Conservation (phyloP, 2,329 filamentous ascomycete species). For the Neobulgaria alba region DNA sequence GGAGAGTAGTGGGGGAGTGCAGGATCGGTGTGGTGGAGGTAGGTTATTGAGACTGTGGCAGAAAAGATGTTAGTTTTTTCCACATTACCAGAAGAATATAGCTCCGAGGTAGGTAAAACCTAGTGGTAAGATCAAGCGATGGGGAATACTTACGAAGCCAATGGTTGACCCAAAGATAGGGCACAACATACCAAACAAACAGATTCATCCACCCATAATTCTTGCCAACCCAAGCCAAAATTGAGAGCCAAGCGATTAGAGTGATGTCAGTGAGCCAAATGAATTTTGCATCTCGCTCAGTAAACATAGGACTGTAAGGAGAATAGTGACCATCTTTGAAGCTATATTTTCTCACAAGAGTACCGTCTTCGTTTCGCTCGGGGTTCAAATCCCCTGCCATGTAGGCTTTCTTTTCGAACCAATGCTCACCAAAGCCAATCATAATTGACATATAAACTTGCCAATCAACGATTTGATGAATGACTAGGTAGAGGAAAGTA, state of each 20-base stretch:
- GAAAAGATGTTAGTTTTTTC: conserved; percentile 17
- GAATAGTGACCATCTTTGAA: conserved; percentile 91
- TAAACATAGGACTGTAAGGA: conserved; percentile 58
- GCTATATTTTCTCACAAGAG: conserved; percentile 66
- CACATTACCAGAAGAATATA: background rate
- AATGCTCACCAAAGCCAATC: conserved; percentile 12
- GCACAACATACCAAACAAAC: conserved; percentile 48
- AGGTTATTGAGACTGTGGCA: conserved; percentile 60
- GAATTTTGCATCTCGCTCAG: conserved; percentile 42
- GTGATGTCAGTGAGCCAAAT: conserved; percentile 52
- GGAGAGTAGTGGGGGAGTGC: conserved; percentile 49
- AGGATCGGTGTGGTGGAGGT: conserved; percentile 59
- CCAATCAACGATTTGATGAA: conserved; percentile 56
- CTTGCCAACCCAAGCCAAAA: too few species aligned
- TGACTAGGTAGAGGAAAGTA: conserved; percentile 42
- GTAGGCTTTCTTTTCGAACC: conserved; percentile 7
- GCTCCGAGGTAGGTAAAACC: background rate
- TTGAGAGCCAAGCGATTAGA: conserved; percentile 45
- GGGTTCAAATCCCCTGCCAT: conserved; percentile 39
- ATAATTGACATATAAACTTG: conserved; percentile 53
- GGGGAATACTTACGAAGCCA: conserved; percentile 49
- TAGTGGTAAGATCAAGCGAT: background rate
- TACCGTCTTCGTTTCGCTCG: too few species aligned
- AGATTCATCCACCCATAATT: conserved; percentile 56
- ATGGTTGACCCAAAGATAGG: conserved; percentile 61